Conservation (phyloP, 2,329 filamentous ascomycete species). For the Botrytis aclada region DNA sequence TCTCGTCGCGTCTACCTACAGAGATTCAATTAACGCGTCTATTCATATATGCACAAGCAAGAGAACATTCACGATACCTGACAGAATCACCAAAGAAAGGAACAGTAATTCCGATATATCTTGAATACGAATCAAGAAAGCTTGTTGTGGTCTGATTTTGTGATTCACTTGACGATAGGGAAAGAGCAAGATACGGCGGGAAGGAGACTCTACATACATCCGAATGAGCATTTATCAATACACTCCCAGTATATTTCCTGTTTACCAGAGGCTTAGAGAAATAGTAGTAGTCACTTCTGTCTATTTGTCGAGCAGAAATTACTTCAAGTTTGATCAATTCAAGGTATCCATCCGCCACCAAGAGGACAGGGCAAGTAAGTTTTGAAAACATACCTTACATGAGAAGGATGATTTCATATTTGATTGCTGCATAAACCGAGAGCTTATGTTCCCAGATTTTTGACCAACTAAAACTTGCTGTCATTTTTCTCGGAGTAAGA, state of each 20-base stretch:
- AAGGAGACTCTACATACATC: not conserved
- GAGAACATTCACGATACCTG: not conserved
- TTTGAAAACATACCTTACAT: not conserved
- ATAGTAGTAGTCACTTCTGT: not conserved
- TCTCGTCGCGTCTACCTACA: not conserved
- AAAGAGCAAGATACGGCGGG: not conserved
- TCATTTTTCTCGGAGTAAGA: not conserved
- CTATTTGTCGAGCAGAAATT: not conserved
- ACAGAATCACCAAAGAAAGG: not conserved
- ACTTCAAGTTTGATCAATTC: not conserved
- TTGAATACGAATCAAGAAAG: not conserved
- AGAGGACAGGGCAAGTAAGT: not conserved
- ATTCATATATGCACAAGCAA: not conserved
- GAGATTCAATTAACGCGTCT: conserved; percentile 7
- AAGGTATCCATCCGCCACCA: not conserved
- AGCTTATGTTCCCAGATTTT: not conserved
- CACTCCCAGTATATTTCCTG: not conserved
- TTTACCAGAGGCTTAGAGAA: not conserved
- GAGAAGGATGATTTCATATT: not conserved
- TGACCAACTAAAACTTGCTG: not conserved
- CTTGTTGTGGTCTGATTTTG: not conserved
- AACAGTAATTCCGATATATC: not conserved
- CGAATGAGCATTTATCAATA: not conserved
- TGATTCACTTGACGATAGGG: not conserved
- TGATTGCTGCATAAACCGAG: not conserved